Base-by-base conservation (phyloP, 2,329 filamentous ascomycete genomes). In the Coniella lustricola region DNA sequence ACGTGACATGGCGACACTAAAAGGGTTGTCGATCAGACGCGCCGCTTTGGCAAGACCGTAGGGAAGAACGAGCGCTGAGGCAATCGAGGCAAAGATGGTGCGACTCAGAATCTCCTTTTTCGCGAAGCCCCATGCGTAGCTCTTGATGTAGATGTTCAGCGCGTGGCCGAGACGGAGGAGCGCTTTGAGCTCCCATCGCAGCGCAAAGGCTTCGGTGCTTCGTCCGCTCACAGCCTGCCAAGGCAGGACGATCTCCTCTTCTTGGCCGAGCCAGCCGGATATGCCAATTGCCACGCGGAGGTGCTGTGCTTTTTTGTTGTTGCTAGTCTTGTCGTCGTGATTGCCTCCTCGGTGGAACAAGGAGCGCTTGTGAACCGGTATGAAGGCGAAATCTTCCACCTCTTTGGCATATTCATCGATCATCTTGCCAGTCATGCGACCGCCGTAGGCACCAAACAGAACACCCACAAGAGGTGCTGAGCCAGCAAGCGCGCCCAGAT, bases 391-490 rank as follows among this genome's bases (percentile, higher is more conserved):
- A 63, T 95, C 90, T 55, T 93, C 82, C 1, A 96, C 88, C 60
- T 95, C 87, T 51, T 82, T 81, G 3, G 90, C 89, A 59, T 95
- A 95, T 50, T 84, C 77, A 58, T 95, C 87, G 74, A 95, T 86
- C 76, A 91, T 89, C 56, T 85, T 77, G 2, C 90, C 89, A 36
- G 77, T 82, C 78, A 82, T 82, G 59, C 84, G 82, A 0, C 85
- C 90, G 3, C 90, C 90, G 57, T 90, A 95, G 0, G 90, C 90
- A 1, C 90, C 90, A 60, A 96, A 96, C 0, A 96, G 69, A 9
- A 87, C 83, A 0, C 90, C 90, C 1, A 96, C 87, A 2, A 96
- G 72, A 0, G 91, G 86, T 1, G 86, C 81, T 49, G 89, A 94
- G 63, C 90, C 87, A 57, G 89, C 90, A 54, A 96, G 81, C 12